These are phyloP conservation scores for Yamadazyma sp. DNA, from an alignment of 805 yeast genomes.

Conservation along the genomic window DNA sequence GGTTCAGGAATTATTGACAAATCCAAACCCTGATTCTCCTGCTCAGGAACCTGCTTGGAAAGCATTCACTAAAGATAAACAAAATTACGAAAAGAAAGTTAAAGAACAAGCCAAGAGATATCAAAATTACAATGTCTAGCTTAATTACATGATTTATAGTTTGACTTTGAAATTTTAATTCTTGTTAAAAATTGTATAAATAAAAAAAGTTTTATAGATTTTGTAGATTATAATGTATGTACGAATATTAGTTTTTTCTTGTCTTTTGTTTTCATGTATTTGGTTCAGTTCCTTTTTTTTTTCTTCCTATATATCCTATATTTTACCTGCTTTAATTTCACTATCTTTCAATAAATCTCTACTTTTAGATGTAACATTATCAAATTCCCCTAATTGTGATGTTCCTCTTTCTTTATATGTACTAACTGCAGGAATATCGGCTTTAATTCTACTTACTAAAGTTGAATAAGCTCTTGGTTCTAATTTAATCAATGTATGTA, in stretches of 20 bases:
- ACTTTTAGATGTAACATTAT: constrained; percentile 36
- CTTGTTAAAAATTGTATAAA: constrained; percentile 1
- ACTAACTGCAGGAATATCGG: constrained; percentile 96
- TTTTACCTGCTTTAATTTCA: too few relatives aligned
- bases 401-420: constrained; percentile 96
- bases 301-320: too few relatives aligned
- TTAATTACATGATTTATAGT: too few relatives aligned
- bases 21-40: constrained; percentile 93
- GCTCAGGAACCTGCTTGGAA: constrained; percentile 98
- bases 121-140: constrained; percentile 30
- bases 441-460: constrained; percentile 82
- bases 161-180: too few relatives aligned
- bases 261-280: too few relatives aligned
- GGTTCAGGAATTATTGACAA: constrained; percentile 82
- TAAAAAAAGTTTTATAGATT: constrained; percentile 3
- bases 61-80: constrained; percentile 68
- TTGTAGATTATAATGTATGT: too few relatives aligned
- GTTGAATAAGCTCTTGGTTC: constrained; percentile 96
- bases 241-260: too few relatives aligned
- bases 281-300: too few relatives aligned
- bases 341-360: constrained; percentile 49
- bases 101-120: constrained; percentile 76
- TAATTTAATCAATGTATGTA: constrained; percentile 88
- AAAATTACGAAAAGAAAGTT: constrained; percentile 72
- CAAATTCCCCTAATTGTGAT: constrained; percentile 54